Evolutionary conservation across 345 rosid species (phyloP).

Genomic region (Barbarea vulgaris): DNA sequence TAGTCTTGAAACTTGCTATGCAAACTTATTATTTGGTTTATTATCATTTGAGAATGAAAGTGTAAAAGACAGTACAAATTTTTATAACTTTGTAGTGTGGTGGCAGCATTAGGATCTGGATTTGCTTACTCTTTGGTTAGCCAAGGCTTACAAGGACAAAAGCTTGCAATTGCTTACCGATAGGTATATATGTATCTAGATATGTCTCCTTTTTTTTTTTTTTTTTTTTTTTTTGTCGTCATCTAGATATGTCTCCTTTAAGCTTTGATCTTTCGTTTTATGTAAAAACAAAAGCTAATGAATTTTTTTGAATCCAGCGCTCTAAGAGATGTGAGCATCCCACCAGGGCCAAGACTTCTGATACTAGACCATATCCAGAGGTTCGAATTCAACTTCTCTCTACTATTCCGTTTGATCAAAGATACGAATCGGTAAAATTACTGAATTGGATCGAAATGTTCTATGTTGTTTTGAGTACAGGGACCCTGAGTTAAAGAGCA

Average conservation of each 20-base stretch:
- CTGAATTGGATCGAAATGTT: background rate
- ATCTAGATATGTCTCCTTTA: too few species aligned
- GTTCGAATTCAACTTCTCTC: conserved; percentile 39
- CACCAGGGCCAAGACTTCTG: conserved; percentile 93
- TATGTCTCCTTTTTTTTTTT: too few species aligned
- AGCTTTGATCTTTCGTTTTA: conserved; percentile 15
- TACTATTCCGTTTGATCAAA: background rate
- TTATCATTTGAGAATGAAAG: background rate
- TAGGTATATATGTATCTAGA: conserved; percentile 58
- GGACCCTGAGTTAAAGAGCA: conserved; percentile 65
- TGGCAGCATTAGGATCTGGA: conserved; percentile 95
- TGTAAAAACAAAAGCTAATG: background rate
- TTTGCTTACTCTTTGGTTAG: conserved; percentile 83
- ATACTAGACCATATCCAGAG: conserved; percentile 84
- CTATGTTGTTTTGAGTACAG: conserved; percentile 46
- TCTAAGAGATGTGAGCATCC: conserved; percentile 83
- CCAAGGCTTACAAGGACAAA: conserved; percentile 70
- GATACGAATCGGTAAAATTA: background rate
- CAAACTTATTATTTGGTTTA: background rate
- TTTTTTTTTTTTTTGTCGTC: too few species aligned
- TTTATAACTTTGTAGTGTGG: conserved; percentile 61
- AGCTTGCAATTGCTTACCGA: conserved; percentile 87
- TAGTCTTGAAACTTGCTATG: background rate
- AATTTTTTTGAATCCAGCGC: conserved; percentile 58
- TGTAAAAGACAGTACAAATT: background rate